phyloP scores from a whole-genome alignment of 2,329 filamentous ascomycete species.

The Phoma herbarum region DNA sequence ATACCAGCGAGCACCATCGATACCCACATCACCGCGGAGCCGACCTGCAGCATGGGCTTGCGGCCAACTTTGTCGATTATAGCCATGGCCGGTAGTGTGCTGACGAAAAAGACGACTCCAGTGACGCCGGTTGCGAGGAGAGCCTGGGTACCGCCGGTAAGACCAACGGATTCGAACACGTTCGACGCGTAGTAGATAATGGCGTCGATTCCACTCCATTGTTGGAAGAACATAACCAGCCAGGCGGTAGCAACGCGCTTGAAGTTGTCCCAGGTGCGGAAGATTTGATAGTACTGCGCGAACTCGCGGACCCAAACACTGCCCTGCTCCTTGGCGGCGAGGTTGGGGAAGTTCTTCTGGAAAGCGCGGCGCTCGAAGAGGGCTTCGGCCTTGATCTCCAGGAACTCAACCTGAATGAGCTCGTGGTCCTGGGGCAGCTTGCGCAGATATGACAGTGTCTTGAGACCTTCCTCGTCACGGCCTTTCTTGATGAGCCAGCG shows the following conservation, averaged over 20 bases:
- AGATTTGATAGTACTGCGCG: slow-evolving; percentile 60
- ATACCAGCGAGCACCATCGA: slow-evolving; percentile 44
- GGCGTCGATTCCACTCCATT: slow-evolving; percentile 57
- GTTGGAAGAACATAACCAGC: slow-evolving; percentile 61
- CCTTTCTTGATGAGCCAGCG: slow-evolving; percentile 41
- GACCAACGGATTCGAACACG: slow-evolving; percentile 67
- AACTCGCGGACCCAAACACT: slow-evolving; percentile 58
- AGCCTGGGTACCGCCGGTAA: slow-evolving; percentile 61
- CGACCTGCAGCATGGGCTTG: slow-evolving; percentile 63
- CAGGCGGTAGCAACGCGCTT: slow-evolving; percentile 57
- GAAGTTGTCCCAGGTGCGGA: slow-evolving; percentile 61
- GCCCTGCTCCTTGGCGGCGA: slow-evolving; percentile 54
- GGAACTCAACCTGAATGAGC: slow-evolving; percentile 55
- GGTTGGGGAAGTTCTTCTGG: slow-evolving; percentile 56
- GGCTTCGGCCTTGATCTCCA: slow-evolving; percentile 59
- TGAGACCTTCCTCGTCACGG: slow-evolving; percentile 35
- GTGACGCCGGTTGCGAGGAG: slow-evolving; percentile 70
- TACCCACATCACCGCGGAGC: slow-evolving; percentile 51
- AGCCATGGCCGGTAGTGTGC: slow-evolving; percentile 65
- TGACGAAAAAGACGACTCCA: slow-evolving; percentile 65
- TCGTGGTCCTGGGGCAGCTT: slow-evolving; percentile 43
- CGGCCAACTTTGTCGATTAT: slow-evolving; percentile 67
- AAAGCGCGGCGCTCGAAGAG: slow-evolving; percentile 57
- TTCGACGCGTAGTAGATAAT: slow-evolving; percentile 66
- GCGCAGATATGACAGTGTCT: slow-evolving; percentile 40